A percentile compares a stretch with the other conserved stretches of the same genome.
phyloP scores from a whole-genome alignment of 1,284 basidiomycete species.

The Trichosporon sp. region DNA sequence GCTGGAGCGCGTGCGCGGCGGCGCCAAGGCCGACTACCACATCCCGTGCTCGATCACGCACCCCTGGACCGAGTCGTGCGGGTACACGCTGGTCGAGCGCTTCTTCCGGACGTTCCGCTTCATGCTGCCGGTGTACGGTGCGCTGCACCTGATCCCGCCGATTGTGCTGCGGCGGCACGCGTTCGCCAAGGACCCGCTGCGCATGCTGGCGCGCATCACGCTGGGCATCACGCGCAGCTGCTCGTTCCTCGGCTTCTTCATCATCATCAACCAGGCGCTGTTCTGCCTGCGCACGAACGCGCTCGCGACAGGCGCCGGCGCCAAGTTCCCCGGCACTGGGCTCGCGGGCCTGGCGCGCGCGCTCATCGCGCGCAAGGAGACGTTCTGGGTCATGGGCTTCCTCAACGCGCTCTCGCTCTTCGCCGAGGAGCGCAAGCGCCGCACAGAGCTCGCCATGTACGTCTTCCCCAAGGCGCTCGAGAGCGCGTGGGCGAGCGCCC shows the following conservation, averaged over 20 bases:
- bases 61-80: constrained; percentile 70
- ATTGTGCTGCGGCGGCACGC: constrained; percentile 63
- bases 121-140: constrained; percentile 76
- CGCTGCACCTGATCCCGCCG: constrained; percentile 82
- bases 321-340: constrained; percentile 50
- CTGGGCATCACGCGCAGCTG: constrained; percentile 78
- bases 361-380: constrained; percentile 61
- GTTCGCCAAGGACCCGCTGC: constrained; percentile 56
- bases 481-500: constrained; percentile 74
- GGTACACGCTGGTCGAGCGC: constrained; percentile 63
- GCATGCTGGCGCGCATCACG: constrained; percentile 62
- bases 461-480: constrained; percentile 88
- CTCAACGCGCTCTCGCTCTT: constrained; percentile 73
- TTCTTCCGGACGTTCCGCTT: constrained; percentile 75
- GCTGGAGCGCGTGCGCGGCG: constrained; percentile 29
- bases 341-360: constrained; percentile 49
- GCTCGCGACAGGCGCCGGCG: constrained; percentile 46
- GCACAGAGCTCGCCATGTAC: constrained; percentile 63
- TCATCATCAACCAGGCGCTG: constrained; percentile 70
- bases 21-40: constrained; percentile 45
- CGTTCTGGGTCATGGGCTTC: constrained; percentile 74
- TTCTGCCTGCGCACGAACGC: constrained; percentile 61
- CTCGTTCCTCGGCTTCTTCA: constrained; percentile 80
- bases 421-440: constrained; percentile 67
- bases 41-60: constrained; percentile 64